phyloP scores from a whole-genome alignment of 1,284 basidiomycete species.

The Ustilago loliicola region DNA sequence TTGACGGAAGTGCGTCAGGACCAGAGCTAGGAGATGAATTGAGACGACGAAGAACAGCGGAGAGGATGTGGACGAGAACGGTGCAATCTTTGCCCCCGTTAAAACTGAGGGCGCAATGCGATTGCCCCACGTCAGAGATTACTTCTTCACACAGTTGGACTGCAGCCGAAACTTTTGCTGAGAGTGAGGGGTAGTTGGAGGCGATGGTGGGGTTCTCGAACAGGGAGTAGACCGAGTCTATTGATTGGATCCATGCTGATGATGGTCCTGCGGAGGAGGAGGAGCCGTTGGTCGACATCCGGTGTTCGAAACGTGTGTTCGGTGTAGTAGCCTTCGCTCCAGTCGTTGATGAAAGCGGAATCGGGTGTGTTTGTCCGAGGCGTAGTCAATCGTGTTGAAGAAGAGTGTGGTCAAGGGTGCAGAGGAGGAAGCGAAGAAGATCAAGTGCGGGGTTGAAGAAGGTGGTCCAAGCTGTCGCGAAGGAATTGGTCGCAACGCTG shows the following conservation, averaged over 20 bases:
- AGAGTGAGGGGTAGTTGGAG: conserved; percentile 40
- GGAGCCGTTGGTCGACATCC: conserved; percentile 28
- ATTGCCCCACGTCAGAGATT: conserved; percentile 56
- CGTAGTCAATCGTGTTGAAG: no score
- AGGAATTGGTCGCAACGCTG: no score
- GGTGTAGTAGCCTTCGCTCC: no score
- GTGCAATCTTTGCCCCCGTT: conserved; percentile 98
- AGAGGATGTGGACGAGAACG: conserved; percentile 90
- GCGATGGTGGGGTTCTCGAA: conserved; percentile 48
- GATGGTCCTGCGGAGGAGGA: conserved; percentile 10
- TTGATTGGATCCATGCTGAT: conserved; percentile 59
- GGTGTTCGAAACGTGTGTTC: neutral
- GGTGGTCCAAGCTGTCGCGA: neutral
- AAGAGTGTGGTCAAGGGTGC: neutral
- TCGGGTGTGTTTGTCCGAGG: no score
- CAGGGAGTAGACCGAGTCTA: conserved; percentile 65
- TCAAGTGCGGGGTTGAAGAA: neutral
- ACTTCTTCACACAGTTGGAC: conserved; percentile 60
- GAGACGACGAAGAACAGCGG: conserved; percentile 76
- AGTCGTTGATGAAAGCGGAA: no score
- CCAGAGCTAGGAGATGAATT: neutral
- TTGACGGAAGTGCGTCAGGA: conserved; percentile 72
- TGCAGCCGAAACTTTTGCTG: conserved; percentile 49
- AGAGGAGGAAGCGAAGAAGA: neutral
- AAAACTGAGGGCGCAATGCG: conserved; percentile 78